Evolutionary conservation across 1,284 basidiomycete species (phyloP).

Genomic region (Rhodotorula sp.): DNA sequence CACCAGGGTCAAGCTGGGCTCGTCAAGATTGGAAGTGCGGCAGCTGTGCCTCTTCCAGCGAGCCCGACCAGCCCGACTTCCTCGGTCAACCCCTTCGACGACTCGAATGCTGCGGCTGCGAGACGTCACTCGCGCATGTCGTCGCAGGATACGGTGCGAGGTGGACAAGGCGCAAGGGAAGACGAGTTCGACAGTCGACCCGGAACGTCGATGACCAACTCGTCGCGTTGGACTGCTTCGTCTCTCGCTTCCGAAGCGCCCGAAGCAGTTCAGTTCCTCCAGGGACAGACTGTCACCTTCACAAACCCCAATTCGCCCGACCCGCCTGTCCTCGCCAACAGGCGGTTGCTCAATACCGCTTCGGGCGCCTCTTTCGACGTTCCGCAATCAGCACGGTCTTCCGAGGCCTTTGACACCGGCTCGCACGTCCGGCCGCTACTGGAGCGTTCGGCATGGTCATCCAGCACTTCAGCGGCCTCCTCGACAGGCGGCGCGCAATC

Average conservation of each 20-base stretch:
- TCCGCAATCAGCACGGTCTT: conserved; percentile 24
- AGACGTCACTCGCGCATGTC: conserved; percentile 1
- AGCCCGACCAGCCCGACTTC: conserved; percentile 5
- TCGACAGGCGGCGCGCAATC: neutral
- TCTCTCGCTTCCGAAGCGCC: conserved; percentile 11
- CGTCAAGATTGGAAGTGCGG: conserved; percentile 20
- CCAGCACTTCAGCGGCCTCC: neutral
- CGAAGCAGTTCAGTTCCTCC: conserved; percentile 25
- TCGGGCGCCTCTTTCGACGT: conserved; percentile 25
- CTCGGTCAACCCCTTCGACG: conserved; percentile 29
- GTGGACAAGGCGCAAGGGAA: neutral
- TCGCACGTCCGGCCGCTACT: conserved; percentile 3
- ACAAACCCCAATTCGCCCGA: conserved; percentile 26
- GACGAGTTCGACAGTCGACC: conserved; percentile 9
- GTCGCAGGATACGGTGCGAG: conserved; percentile 3
- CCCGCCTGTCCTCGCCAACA: neutral
- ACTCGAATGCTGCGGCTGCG: conserved; percentile 7
- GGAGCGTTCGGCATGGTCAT: conserved; percentile 6
- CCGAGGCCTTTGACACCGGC: conserved; percentile 18
- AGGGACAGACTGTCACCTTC: conserved; percentile 31
- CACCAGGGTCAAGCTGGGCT: conserved; percentile 33
- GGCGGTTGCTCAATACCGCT: neutral
- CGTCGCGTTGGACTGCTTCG: conserved; percentile 24
- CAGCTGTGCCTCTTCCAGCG: neutral
- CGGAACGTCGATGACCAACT: conserved; percentile 6